Conservation (phyloP, 176 grass and related monocot genomes). For the Oryza nivara region DNA sequence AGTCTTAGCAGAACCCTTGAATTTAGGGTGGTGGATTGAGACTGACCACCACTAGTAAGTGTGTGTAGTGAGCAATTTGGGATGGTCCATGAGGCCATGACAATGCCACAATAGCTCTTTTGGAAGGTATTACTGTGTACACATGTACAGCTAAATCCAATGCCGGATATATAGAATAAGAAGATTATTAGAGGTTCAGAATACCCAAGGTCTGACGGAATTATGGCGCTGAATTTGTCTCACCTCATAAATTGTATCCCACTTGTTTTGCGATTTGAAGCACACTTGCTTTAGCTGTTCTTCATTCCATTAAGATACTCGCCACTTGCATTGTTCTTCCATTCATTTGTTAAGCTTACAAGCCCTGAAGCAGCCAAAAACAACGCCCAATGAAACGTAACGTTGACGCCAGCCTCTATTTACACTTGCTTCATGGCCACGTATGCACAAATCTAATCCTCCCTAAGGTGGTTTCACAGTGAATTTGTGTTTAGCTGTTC, state of each 20-base stretch:
- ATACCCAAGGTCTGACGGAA: not conserved
- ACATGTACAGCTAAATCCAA: not conserved
- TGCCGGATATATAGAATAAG: not conserved
- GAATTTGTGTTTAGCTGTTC: not conserved
- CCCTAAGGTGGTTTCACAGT: not conserved
- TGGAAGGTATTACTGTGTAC: not conserved
- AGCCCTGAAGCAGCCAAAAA: not conserved
- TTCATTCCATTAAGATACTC: not conserved
- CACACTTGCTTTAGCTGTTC: not conserved
- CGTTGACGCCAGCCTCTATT: not conserved
- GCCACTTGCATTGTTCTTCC: not conserved
- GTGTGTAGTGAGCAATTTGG: slow-evolving; percentile 24
- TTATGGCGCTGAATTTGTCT: not conserved
- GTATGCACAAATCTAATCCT: not conserved
- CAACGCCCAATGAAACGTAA: not conserved
- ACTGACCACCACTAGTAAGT: not conserved
- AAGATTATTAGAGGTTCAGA: slow-evolving; percentile 7
- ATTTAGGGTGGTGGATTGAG: slow-evolving; percentile 27
- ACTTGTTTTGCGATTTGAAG: not conserved
- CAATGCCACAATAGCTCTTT: slow-evolving; percentile 11
- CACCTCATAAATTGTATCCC: not conserved
- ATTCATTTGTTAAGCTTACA: slow-evolving; percentile 2
- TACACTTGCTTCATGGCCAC: slow-evolving; percentile 34
- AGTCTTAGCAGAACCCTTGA: slow-evolving; percentile 45
- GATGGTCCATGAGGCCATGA: slow-evolving; percentile 27